Conservation (phyloP, 148 eudicot genomes). For the Cornus suecica region DNA sequence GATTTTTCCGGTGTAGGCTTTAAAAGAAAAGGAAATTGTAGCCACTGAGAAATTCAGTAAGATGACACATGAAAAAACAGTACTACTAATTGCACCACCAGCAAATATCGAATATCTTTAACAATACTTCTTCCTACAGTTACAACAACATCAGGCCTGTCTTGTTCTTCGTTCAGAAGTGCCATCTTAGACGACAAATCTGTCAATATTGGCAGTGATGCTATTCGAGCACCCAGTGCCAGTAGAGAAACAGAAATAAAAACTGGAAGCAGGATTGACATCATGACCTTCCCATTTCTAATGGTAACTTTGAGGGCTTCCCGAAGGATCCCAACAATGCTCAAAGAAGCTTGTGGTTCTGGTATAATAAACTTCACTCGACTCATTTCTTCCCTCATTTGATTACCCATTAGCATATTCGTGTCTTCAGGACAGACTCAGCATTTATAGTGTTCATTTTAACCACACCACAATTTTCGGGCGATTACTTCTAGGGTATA, state of each 20-base stretch:
- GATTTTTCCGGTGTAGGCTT: conserved; percentile 6
- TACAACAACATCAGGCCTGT: too few relatives aligned
- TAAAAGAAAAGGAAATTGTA: not conserved
- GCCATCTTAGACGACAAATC: not conserved
- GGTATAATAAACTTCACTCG: not conserved
- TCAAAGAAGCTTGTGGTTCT: conserved; percentile 8
- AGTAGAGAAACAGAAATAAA: not conserved
- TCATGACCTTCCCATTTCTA: not conserved
- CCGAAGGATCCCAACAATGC: not conserved
- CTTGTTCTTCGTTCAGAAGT: not conserved
- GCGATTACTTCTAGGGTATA: too few relatives aligned
- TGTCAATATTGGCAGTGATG: not conserved
- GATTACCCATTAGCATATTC: not conserved
- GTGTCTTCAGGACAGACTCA: not conserved
- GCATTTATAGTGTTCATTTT: not conserved
- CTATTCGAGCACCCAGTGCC: not conserved
- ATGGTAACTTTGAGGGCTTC: conserved; percentile 7
- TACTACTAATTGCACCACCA: not conserved
- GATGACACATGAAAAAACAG: not conserved
- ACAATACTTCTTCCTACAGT: too few relatives aligned
- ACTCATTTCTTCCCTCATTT: conserved; percentile 2
- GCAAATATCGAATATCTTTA: not conserved
- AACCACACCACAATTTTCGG: too few relatives aligned
- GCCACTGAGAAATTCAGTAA: conserved; percentile 4
- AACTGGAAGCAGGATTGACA: conserved; percentile 10